Evolutionary conservation across 257 asterid genomes (phyloP).

Genomic region (Penstemon eatonii): DNA sequence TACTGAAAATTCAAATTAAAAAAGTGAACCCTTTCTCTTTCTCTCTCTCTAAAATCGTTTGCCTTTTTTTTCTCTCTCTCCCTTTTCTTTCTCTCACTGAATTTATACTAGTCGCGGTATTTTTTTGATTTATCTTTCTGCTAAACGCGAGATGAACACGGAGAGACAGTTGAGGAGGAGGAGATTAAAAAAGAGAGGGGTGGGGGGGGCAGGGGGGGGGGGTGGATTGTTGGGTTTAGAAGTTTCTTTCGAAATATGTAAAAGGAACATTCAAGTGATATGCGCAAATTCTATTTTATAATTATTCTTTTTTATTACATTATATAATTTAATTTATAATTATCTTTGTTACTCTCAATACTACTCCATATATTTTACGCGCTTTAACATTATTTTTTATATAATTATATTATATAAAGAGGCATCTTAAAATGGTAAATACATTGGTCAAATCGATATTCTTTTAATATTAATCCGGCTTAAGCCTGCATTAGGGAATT

Average conservation of each 20-base stretch:
- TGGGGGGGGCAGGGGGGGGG: too few species aligned
- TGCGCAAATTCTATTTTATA: conserved; percentile 3
- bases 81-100: conserved; percentile 23
- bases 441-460: conserved; percentile 28
- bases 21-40: conserved; percentile 22
- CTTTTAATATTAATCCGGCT: conserved; percentile 26
- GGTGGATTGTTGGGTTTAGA: too few species aligned
- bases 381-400: not conserved
- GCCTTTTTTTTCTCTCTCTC: not conserved
- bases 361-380: too few species aligned
- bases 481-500: conserved; percentile 30
- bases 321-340: not conserved
- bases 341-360: too few species aligned
- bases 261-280: conserved; percentile 28
- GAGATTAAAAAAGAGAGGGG: conserved; percentile 1
- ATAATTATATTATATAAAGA: not conserved
- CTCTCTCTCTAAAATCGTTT: conserved; percentile 32
- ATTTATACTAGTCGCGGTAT: conserved; percentile 25
- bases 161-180: conserved; percentile 64
- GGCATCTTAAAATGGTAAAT: conserved; percentile 18
- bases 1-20: conserved; percentile 29
- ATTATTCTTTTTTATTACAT: too few species aligned
- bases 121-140: conserved; percentile 42
- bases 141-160: conserved; percentile 92
- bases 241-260: not conserved